These are phyloP conservation scores for Tilletiopsis washingtonensis DNA, from an alignment of 1,284 basidiomycete genomes.

Conservation along the genomic window DNA sequence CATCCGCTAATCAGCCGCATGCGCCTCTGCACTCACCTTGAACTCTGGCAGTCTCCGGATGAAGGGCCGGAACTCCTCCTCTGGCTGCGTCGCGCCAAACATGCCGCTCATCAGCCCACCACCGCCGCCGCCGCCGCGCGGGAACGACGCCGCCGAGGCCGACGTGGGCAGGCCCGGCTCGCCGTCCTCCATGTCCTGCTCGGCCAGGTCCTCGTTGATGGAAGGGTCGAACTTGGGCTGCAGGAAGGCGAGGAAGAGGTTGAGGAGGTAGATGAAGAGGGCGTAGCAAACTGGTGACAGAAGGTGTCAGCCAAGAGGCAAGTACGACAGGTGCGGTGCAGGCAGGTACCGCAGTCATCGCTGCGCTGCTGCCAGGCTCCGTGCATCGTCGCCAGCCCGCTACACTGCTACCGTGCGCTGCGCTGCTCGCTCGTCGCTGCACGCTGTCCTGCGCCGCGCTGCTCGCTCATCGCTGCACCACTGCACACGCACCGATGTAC, in stretches of 20 bases:
- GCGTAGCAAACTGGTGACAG: slow-evolving; percentile 36
- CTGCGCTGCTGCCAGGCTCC: background rate
- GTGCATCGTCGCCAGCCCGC: too few species aligned
- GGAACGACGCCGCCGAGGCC: slow-evolving; percentile 11
- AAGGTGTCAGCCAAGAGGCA: background rate
- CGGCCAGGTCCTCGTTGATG: slow-evolving; percentile 80
- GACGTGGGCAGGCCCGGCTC: slow-evolving; percentile 53
- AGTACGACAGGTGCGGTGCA: too few species aligned
- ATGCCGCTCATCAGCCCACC: slow-evolving; percentile 42
- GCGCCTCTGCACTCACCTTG: slow-evolving; percentile 72
- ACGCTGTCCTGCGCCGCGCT: too few species aligned
- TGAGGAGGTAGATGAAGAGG: slow-evolving; percentile 46
- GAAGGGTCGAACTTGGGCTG: slow-evolving; percentile 95
- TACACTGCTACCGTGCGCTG: too few species aligned
- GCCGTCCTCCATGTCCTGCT: slow-evolving; percentile 91
- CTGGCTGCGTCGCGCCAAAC: slow-evolving; percentile 50
- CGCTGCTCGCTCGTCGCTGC: too few species aligned
- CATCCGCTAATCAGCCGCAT: too few species aligned
- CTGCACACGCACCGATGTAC: slow-evolving; percentile 59
- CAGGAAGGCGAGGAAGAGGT: slow-evolving; percentile 72
- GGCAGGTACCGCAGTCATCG: too few species aligned
- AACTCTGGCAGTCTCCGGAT: slow-evolving; percentile 90
- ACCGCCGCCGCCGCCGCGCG: slow-evolving; percentile 3
- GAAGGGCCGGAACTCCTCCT: slow-evolving; percentile 60
- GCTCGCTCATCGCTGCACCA: background rate